Evolutionary conservation across 192 early-diverging fungal species (phyloP).

Genomic region (Podila epicladia): DNA sequence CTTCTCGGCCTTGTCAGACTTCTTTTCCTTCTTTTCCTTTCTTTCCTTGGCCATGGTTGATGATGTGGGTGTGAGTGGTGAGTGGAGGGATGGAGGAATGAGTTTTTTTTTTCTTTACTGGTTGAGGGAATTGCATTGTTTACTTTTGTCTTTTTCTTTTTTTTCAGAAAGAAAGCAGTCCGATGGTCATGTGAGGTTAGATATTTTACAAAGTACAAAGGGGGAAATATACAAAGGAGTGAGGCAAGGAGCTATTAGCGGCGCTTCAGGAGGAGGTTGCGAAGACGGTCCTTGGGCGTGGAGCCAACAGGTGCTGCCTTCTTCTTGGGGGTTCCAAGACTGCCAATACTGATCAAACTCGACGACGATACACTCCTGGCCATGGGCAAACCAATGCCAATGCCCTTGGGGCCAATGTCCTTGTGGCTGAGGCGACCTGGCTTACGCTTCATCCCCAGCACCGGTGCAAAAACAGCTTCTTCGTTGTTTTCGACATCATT

Average conservation of each 20-base stretch:
- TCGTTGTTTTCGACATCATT: neutral
- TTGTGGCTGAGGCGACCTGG: neutral
- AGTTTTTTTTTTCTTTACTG: neutral
- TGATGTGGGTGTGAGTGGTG: neutral
- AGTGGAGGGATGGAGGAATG: neutral
- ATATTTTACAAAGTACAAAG: no score
- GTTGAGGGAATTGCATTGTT: no score
- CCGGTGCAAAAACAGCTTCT: neutral
- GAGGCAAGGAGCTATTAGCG: constrained; percentile 4
- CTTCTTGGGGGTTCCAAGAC: constrained; percentile 1
- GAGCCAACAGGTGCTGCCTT: constrained; percentile 6
- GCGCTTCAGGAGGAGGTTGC: constrained; percentile 33
- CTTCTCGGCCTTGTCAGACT: constrained; percentile 49
- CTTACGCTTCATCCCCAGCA: neutral
- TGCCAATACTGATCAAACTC: neutral
- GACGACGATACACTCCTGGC: no score
- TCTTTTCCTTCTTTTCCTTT: constrained; percentile 15
- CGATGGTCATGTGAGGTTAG: no score
- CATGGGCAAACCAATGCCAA: neutral
- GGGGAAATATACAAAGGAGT: no score
- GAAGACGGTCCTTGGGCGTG: constrained; percentile 44
- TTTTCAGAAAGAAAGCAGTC: no score
- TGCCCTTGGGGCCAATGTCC: neutral
- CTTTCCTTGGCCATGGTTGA: constrained; percentile 7
- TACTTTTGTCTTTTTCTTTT: no score